Conservation (phyloP, 2,329 filamentous ascomycete species). For the Ilyonectria robusta region DNA sequence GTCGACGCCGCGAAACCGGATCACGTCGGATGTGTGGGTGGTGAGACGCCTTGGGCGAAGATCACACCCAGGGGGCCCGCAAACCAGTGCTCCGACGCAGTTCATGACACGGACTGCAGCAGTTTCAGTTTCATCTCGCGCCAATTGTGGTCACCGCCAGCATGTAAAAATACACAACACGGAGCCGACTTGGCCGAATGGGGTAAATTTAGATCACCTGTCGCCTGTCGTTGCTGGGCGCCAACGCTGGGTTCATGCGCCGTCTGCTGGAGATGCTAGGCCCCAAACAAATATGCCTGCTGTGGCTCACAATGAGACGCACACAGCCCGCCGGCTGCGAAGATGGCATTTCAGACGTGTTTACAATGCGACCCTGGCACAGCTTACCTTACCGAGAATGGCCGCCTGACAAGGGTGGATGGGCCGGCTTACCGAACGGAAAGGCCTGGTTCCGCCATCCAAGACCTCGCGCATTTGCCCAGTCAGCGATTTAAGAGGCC, state of each 20-base stretch:
- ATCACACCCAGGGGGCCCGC: constrained; percentile 33
- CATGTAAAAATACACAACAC: background rate
- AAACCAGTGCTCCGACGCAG: constrained; percentile 12
- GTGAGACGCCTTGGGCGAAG: constrained; percentile 39
- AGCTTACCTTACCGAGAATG: background rate
- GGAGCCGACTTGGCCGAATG: background rate
- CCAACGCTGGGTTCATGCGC: background rate
- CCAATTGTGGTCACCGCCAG: background rate
- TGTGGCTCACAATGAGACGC: background rate
- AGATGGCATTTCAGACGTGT: background rate
- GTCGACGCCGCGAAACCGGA: constrained; percentile 42
- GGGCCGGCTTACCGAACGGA: background rate
- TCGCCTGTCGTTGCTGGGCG: background rate
- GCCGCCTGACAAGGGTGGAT: background rate
- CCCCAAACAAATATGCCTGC: background rate
- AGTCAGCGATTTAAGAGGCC: background rate
- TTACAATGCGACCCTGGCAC: background rate
- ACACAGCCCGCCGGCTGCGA: too few relatives aligned
- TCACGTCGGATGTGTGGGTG: constrained; percentile 36
- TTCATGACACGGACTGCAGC: constrained; percentile 14
- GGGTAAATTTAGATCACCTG: background rate
- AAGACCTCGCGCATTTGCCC: background rate
- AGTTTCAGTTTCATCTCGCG: constrained; percentile 26
- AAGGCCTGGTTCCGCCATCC: background rate
- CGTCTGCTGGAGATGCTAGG: too few relatives aligned